Conservation (phyloP, 331 rosid species). For the Quercus tomentella region DNA sequence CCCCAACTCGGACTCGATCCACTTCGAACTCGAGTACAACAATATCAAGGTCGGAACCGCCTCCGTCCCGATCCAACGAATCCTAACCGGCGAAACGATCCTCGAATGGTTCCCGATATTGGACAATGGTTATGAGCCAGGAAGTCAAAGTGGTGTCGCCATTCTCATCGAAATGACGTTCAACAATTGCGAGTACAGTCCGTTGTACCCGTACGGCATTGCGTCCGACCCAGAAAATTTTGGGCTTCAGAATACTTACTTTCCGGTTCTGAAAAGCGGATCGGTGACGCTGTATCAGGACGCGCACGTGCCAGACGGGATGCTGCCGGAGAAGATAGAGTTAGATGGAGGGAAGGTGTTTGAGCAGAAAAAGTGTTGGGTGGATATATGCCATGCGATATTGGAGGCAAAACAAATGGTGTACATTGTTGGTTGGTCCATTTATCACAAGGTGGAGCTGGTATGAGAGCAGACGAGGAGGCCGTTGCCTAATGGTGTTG, state of each 20-base stretch:
- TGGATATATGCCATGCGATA: slow-evolving; percentile 85
- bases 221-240: slow-evolving; percentile 66
- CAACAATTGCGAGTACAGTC: slow-evolving; percentile 35
- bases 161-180: slow-evolving; percentile 58
- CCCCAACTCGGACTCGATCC: background rate
- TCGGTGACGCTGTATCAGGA: slow-evolving; percentile 74
- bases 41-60: slow-evolving; percentile 40
- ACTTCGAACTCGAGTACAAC: slow-evolving; percentile 51
- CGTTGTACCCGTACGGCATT: slow-evolving; percentile 44
- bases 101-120: slow-evolving; percentile 51
- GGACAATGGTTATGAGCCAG: slow-evolving; percentile 29
- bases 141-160: slow-evolving; percentile 24
- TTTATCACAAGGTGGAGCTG: slow-evolving; percentile 66
- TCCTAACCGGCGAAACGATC: slow-evolving; percentile 42
- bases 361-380: slow-evolving; percentile 65
- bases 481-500: slow-evolving; percentile 63
- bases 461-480: slow-evolving; percentile 60
- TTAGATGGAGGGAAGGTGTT: slow-evolving; percentile 55
- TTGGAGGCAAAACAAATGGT: slow-evolving; percentile 90
- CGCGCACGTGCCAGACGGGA: slow-evolving; percentile 52
- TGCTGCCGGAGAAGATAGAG: slow-evolving; percentile 37
- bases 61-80: slow-evolving; percentile 36
- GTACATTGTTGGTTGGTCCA: slow-evolving; percentile 86
- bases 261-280: slow-evolving; percentile 79
- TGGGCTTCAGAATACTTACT: slow-evolving; percentile 70